Conservation (phyloP, 2,329 filamentous ascomycete genomes). For the Alternaria longipes region DNA sequence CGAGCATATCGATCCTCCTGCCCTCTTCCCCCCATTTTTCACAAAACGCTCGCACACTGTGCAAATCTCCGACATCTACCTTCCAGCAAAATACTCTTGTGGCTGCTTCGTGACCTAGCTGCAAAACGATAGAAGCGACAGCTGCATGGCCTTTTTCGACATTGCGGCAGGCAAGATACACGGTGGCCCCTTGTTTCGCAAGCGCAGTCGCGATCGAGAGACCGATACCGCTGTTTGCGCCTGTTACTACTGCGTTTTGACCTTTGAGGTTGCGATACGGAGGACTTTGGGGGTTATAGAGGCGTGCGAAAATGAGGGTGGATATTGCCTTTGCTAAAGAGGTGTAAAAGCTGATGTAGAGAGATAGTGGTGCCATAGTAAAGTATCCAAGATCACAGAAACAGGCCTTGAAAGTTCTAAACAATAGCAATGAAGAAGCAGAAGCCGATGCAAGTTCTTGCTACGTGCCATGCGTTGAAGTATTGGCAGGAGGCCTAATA, state of each 20-base stretch:
- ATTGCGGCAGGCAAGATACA: constrained; percentile 28
- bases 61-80: constrained; percentile 19
- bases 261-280: constrained; percentile 44
- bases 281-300: constrained; percentile 20
- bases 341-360: constrained; percentile 15
- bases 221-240: constrained; percentile 62
- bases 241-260: constrained; percentile 61
- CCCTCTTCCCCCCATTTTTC: constrained; percentile 14
- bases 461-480: not conserved
- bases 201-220: constrained; percentile 36
- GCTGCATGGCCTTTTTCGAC: constrained; percentile 21
- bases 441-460: not conserved
- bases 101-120: constrained; percentile 1
- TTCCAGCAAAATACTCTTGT: constrained; percentile 18
- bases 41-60: constrained; percentile 25
- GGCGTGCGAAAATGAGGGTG: constrained; percentile 17
- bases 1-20: constrained; percentile 23
- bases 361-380: constrained; percentile 9
- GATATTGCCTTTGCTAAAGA: constrained; percentile 16
- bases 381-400: not conserved
- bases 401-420: not conserved
- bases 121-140: constrained; percentile 10
- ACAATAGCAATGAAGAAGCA: not conserved
- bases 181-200: constrained; percentile 24
- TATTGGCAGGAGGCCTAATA: not conserved